Evolutionary conservation across 352 stramenopile species (phyloP), one percentile per base, ranked within the genome.

Genomic region (Aphanomyces euteiches): DNA sequence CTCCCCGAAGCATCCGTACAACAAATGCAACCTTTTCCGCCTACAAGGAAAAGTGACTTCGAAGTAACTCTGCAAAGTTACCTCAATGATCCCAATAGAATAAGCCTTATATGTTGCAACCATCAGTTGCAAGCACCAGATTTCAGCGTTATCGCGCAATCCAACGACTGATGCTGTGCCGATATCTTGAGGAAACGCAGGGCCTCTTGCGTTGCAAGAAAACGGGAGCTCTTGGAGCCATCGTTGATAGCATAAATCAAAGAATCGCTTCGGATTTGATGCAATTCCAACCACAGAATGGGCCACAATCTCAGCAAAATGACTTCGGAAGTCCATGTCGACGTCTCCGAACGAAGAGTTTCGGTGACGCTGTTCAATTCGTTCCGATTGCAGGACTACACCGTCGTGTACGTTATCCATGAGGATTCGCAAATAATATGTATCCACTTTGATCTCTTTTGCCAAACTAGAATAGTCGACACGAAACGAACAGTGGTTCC

Each of bases 201-300:
- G 54, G 17, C 76, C 69, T 74, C 73, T 43, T 74, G 78, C 13
- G 69, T 75, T 69, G 50, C 77, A 73, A 43, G 75, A 79, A 2
- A 89, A 72, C 54, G 89, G 78, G 19, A 90, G 71, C 67, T 90
- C 77, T 45, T 94, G 84, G 15, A 94, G 75, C 87, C 87, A 94
- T 60, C 83, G 84, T 70, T 93, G 82, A 63, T 92, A 94, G 1
- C 92, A 81, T 12, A 88, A 81, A 61, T 86, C 87, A 69, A 93
- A 93, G 69, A 92, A 91, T 17, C 68, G 75, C 2, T 70, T 60
- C 19, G 85, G 87, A 8, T 81, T 68, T 45, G 85, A 86, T 1
- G 82, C 79, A 60, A 94, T 91, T 59, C 81, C 83, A 21, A 83
- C 78, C n/a, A 79, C 82, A 1, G 86, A 84, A 38, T 89, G 83